Conservation (phyloP, 768 basidiomycete species). For the Agaricus bisporus region DNA sequence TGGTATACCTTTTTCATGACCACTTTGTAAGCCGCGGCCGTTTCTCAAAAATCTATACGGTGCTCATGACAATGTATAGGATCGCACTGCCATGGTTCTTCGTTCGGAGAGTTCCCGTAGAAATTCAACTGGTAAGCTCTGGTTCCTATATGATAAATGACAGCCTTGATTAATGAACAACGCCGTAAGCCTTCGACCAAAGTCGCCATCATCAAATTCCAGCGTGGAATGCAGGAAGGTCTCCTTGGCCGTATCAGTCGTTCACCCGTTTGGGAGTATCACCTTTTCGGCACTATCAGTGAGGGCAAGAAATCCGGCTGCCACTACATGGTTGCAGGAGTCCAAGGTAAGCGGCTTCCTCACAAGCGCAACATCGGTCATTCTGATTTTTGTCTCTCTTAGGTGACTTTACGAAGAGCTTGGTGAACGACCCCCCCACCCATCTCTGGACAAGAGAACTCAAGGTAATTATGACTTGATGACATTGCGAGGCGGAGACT, state of each 20-base stretch:
- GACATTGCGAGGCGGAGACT: neutral
- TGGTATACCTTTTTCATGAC: slow-evolving; percentile 76
- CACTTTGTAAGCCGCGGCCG: slow-evolving; percentile 43
- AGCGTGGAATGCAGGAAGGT: slow-evolving; percentile 82
- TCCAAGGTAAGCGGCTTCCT: slow-evolving; percentile 40
- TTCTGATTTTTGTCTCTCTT: slow-evolving; percentile 1
- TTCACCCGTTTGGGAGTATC: slow-evolving; percentile 72
- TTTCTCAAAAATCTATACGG: slow-evolving; percentile 1
- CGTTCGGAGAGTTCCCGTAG: slow-evolving; percentile 64
- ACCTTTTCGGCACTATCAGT: slow-evolving; percentile 76
- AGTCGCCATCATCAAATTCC: slow-evolving; percentile 72
- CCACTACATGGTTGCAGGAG: slow-evolving; percentile 79
- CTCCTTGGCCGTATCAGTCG: slow-evolving; percentile 70
- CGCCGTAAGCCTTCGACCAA: slow-evolving; percentile 62
- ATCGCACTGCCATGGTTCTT: slow-evolving; percentile 73
- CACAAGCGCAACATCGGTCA: neutral
- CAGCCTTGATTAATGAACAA: slow-evolving; percentile 11
- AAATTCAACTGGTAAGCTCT: slow-evolving; percentile 65
- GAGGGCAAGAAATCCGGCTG: slow-evolving; percentile 69
- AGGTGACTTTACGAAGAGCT: slow-evolving; percentile 72
- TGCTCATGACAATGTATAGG: slow-evolving; percentile 28
- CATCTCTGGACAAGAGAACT: slow-evolving; percentile 75
- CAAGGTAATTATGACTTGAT: slow-evolving; percentile 41
- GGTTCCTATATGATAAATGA: neutral
- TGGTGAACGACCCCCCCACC: slow-evolving; percentile 64